Evolutionary conservation across 805 yeast species (phyloP).

Genomic region (Saturnispora ahearnii): DNA sequence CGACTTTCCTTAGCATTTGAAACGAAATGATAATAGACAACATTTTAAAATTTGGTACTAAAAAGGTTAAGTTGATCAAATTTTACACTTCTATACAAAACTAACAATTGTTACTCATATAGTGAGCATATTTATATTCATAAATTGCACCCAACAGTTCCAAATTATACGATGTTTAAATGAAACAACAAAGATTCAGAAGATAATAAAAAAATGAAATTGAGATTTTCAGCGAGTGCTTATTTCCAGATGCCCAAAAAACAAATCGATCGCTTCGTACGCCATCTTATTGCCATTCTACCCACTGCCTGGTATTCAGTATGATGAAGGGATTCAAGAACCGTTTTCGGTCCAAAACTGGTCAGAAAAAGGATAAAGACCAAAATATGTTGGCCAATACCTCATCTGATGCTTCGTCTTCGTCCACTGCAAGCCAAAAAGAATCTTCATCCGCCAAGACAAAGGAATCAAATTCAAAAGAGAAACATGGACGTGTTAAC

Average conservation of each 20-base stretch:
- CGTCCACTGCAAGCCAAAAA: background rate
- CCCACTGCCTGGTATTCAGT: background rate
- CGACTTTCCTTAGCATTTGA: too few species aligned
- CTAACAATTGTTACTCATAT: too few species aligned
- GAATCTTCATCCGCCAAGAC: slow-evolving; percentile 22
- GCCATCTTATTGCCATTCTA: background rate
- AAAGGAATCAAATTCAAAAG: slow-evolving; percentile 31
- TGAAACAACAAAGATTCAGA: too few species aligned
- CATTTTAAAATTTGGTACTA: too few species aligned
- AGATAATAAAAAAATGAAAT: background rate
- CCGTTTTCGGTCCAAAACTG: slow-evolving; percentile 34
- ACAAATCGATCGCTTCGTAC: background rate
- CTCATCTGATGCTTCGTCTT: slow-evolving; percentile 9
- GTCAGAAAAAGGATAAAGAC: slow-evolving; percentile 15
- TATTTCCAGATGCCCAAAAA: background rate
- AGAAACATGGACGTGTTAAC: slow-evolving; percentile 13
- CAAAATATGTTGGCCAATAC: slow-evolving; percentile 14
- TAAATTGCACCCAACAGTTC: too few species aligned
- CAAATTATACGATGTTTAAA: too few species aligned
- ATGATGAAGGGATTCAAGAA: slow-evolving; percentile 74
- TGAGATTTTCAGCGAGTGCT: background rate
- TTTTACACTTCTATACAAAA: too few species aligned
- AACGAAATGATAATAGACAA: too few species aligned
- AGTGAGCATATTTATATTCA: too few species aligned
- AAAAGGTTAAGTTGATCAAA: too few species aligned